Conservation (phyloP, 192 early-diverging fungal species). For the Powellomyces hirtus region DNA sequence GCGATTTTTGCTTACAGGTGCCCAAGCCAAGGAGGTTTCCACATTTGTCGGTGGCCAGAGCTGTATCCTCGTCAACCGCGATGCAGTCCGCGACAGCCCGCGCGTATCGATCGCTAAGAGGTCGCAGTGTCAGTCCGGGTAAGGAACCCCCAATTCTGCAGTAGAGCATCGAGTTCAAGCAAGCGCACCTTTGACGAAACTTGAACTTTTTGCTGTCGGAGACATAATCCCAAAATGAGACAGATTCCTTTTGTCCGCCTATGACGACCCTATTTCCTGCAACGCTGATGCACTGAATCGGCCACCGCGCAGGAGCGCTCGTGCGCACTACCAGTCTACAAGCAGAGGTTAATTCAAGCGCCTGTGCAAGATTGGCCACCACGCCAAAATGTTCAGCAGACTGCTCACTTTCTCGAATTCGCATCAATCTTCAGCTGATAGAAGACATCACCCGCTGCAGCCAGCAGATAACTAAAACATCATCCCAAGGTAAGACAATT, state of each 20-base stretch:
- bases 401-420: conserved; percentile 37
- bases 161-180: background rate
- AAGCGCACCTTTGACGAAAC: conserved; percentile 38
- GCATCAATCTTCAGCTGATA: conserved; percentile 52
- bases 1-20: background rate
- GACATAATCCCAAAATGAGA: conserved; percentile 40
- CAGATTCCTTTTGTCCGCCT: conserved; percentile 32
- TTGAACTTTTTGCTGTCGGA: conserved; percentile 30
- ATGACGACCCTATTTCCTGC: conserved; percentile 34
- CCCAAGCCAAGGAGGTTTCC: conserved; percentile 24
- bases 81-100: conserved; percentile 22
- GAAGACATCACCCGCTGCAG: conserved; percentile 32
- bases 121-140: background rate
- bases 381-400: background rate
- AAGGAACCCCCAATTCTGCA: conserved; percentile 7
- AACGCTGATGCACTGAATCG: conserved; percentile 39
- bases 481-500: background rate
- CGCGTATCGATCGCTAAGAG: conserved; percentile 9
- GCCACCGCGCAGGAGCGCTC: conserved; percentile 22
- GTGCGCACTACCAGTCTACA: conserved; percentile 44
- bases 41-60: conserved; percentile 23
- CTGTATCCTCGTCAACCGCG: conserved; percentile 10
- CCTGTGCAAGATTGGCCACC: background rate
- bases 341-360: too few relatives aligned
- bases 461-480: conserved; percentile 51